Base-by-base conservation (phyloP, 2,329 filamentous ascomycete species). In the Cordyceps tenuipes region DNA sequence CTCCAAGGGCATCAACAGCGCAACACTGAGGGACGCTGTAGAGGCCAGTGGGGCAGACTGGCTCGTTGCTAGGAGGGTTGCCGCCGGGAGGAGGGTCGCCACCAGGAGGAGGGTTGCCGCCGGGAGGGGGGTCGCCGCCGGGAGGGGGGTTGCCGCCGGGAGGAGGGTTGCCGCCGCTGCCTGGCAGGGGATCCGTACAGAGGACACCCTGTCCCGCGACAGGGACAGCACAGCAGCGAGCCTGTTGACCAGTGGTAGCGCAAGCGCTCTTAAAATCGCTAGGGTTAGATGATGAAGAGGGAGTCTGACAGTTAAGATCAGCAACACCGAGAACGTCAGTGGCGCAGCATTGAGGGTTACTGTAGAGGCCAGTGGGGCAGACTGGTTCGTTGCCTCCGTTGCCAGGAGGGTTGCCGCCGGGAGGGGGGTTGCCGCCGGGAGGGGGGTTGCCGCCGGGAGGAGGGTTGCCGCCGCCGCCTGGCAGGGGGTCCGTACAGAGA, bases 171-270 rank as follows among this genome's bases (percentile, higher is more conserved):
- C 34, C 34, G 6, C 34, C 6, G 10, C n/a, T n/a, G n/a, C n/a
- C n/a, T n/a, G 34, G 34, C 44, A 50, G n/a, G 21, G 29, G 9
- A 43, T 21, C 26, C 47, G 43, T 34, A 46, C 59, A 60, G 21
- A 60, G 59, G 51, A 60, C 34, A n/a, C 21, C 52, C 21, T 55
- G 39, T 2, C 26, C 41, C 19, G 39, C 65, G 39, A 83, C 72
- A 29, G 80, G 80, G 21, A 83, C 62, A 34, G 76, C 66, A 66
- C 81, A 83, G 76, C 81, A 83, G 67, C 77, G 78, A 55, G 79
- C 79, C 60, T 75, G 75, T 70, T 81, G 78, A 61, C 79, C 79
- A 15, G 71, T 68, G 12, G 64, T 70, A 9, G 77, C 57, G 67
- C 79, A 82, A 62, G 74, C 70, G 34, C 69, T 5, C 8, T 17